Evolutionary conservation across 306 rosid species (phyloP).

Genomic region (Senna siamea): DNA sequence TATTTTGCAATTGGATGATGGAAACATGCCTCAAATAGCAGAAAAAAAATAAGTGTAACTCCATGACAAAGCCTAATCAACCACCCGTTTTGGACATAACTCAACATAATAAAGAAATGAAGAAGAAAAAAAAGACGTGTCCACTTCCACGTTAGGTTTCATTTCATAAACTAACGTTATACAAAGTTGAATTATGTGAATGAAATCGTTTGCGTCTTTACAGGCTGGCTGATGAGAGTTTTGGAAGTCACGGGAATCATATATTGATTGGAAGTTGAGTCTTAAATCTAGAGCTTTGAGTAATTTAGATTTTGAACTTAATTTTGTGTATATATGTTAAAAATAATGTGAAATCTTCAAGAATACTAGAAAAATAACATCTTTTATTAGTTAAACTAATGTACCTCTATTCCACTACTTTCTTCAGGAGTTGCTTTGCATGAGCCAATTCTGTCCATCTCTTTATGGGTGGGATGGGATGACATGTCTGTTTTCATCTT

Average conservation of each 20-base stretch:
- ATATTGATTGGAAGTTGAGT: neutral
- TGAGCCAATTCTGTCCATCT: constrained; percentile 18
- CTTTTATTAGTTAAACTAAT: too few relatives aligned
- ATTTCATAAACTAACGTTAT: constrained; percentile 7
- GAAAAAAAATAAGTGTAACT: constrained; percentile 25
- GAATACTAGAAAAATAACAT: neutral
- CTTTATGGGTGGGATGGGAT: constrained; percentile 20
- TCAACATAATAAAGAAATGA: neutral
- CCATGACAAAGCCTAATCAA: constrained; percentile 58
- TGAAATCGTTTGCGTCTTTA: constrained; percentile 31
- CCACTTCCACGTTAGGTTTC: constrained; percentile 28
- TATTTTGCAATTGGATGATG: constrained; percentile 26
- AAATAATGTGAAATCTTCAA: neutral
- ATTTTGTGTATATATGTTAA: neutral
- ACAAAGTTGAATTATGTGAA: constrained; percentile 21
- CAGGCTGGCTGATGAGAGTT: constrained; percentile 44
- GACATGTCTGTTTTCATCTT: neutral
- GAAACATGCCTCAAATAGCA: neutral
- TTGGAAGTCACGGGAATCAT: too few relatives aligned
- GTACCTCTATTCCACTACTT: neutral
- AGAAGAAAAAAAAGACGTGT: neutral
- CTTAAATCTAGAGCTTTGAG: neutral
- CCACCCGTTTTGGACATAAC: constrained; percentile 42
- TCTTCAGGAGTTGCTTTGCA: neutral
- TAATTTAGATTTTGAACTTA: neutral